Evolutionary conservation across 176 grass and related monocot species (phyloP).

Genomic region (Coix lacrymajobi): DNA sequence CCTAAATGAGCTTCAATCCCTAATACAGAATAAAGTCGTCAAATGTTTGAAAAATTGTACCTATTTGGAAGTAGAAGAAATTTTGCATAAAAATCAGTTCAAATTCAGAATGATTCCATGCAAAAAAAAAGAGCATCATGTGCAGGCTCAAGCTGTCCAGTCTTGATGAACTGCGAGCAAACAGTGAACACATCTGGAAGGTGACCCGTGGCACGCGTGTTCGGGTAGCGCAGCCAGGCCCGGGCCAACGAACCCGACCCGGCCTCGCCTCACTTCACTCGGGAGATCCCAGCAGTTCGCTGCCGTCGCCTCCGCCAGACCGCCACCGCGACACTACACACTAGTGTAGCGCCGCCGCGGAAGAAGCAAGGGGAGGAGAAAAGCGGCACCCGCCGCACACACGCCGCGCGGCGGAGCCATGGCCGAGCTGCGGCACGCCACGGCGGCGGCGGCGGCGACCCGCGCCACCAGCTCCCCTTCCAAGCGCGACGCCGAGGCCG

Average conservation of each 20-base stretch:
- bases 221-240: background rate
- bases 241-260: background rate
- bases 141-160: too few relatives aligned
- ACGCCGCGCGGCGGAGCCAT: constrained; percentile 29
- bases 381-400: background rate
- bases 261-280: background rate
- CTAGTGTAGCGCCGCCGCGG: background rate
- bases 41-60: background rate
- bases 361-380: background rate
- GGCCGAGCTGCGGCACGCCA: constrained; percentile 87
- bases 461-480: constrained; percentile 46
- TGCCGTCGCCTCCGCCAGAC: background rate
- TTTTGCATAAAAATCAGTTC: background rate
- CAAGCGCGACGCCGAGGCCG: constrained; percentile 47
- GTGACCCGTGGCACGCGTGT: background rate
- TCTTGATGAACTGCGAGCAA: background rate
- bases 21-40: background rate
- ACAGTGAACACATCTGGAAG: background rate
- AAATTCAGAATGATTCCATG: background rate
- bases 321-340: background rate
- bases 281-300: background rate
- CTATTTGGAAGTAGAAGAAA: background rate
- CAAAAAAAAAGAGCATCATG: background rate
- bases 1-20: background rate
- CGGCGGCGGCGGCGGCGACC: constrained; percentile 42